phyloP scores from a whole-genome alignment of 2,329 filamentous ascomycete genomes.

The Alternaria metachromatica region DNA sequence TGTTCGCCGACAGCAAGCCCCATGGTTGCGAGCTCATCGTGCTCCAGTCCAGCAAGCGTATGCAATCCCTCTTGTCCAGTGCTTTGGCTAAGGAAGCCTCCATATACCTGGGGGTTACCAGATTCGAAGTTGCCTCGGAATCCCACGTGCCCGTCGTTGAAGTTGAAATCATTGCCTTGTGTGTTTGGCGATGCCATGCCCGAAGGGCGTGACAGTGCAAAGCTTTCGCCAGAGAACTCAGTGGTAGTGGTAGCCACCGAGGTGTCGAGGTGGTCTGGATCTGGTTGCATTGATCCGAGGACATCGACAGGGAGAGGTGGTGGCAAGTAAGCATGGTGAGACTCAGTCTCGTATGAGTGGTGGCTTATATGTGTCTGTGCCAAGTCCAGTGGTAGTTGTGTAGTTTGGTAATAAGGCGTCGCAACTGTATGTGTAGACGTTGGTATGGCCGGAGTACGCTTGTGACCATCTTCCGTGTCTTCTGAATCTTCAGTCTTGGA shows the following conservation, averaged over 20 bases:
- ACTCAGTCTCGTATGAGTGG: constrained; percentile 23
- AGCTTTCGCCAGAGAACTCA: constrained; percentile 36
- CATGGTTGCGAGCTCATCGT: constrained; percentile 21
- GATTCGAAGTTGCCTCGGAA: constrained; percentile 47
- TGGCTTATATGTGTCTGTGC: constrained; percentile 7
- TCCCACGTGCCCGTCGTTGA: constrained; percentile 49
- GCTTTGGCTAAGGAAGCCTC: constrained; percentile 12
- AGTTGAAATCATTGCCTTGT: constrained; percentile 50
- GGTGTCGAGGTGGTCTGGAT: constrained; percentile 31
- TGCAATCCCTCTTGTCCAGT: background rate
- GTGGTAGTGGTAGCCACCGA: constrained; percentile 25
- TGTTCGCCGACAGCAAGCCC: constrained; percentile 19
- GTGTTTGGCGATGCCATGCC: constrained; percentile 23
- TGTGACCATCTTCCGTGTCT: background rate
- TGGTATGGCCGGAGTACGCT: background rate
- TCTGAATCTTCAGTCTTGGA: constrained; percentile 15
- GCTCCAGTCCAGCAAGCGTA: constrained; percentile 25
- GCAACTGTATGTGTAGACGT: constrained; percentile 1
- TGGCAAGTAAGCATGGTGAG: constrained; percentile 19
- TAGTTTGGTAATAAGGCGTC: constrained; percentile 23
- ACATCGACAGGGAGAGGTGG: constrained; percentile 37
- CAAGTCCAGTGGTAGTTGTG: constrained; percentile 21
- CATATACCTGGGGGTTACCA: constrained; percentile 32
- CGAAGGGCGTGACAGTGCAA: constrained; percentile 30
- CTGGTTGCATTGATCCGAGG: constrained; percentile 28